Evolutionary conservation across 2,329 filamentous ascomycete species (phyloP).

Genomic region (Anisogramma anomala): DNA sequence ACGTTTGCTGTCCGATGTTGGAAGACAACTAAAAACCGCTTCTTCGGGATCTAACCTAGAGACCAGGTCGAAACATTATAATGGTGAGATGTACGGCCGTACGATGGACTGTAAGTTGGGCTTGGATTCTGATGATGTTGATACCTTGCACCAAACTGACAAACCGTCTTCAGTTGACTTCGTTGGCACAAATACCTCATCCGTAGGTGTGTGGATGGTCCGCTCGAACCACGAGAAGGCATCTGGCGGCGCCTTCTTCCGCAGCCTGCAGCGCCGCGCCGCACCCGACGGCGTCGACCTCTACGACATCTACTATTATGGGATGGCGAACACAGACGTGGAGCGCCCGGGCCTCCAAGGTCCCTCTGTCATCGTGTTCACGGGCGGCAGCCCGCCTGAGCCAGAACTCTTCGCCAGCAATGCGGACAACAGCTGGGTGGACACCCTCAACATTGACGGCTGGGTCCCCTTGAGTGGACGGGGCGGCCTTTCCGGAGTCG

Average conservation of each 20-base stretch:
- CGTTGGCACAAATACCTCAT: constrained; percentile 25
- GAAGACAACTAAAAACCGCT: too few relatives aligned
- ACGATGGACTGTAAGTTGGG: constrained; percentile 22
- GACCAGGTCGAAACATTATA: constrained; percentile 30
- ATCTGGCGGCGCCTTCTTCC: constrained; percentile 28
- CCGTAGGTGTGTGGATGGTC: constrained; percentile 27
- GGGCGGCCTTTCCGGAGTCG: constrained; percentile 21
- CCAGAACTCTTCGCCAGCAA: constrained; percentile 25
- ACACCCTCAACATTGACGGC: constrained; percentile 22
- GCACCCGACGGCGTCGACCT: constrained; percentile 26
- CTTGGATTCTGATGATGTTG: too few relatives aligned
- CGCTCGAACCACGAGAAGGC: constrained; percentile 31
- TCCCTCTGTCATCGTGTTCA: constrained; percentile 29
- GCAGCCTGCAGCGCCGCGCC: constrained; percentile 27
- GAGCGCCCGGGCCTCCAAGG: constrained; percentile 31
- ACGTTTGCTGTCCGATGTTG: too few relatives aligned
- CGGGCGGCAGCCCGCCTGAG: constrained; percentile 26
- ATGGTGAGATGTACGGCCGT: constrained; percentile 28
- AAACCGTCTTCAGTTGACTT: constrained; percentile 23
- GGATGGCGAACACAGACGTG: constrained; percentile 30
- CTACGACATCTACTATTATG: constrained; percentile 33
- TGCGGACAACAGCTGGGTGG: constrained; percentile 26
- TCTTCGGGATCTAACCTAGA: too few relatives aligned
- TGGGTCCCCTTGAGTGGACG: constrained; percentile 23
- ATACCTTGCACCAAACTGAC: neutral